These are phyloP conservation scores for Cytospora paraplurivora DNA, from an alignment of 2,329 filamentous ascomycete genomes.

Conservation along the genomic window DNA sequence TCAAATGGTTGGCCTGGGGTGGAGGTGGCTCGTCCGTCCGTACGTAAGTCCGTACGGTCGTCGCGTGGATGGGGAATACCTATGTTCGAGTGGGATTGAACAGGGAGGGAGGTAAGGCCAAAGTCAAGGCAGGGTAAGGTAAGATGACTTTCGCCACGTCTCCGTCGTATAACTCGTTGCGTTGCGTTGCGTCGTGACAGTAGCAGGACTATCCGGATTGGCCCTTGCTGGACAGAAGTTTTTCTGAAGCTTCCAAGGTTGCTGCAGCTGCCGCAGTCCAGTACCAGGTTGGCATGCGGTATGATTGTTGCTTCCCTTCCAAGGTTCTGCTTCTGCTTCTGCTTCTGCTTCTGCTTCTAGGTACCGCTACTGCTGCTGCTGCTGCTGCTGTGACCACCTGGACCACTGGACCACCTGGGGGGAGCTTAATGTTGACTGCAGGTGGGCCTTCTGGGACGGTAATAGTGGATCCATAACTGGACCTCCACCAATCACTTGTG, in stretches of 20 bases:
- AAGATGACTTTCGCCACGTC: constrained; percentile 7
- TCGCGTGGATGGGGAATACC: constrained; percentile 9
- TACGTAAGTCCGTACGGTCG: constrained; percentile 11
- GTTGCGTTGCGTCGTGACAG: constrained; percentile 14
- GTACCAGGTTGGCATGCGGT: too few species aligned
- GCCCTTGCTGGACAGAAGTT: neutral
- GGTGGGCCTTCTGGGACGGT: too few species aligned
- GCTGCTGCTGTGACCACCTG: neutral
- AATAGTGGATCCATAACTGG: too few species aligned
- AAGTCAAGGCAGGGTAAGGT: neutral
- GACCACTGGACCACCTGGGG: neutral
- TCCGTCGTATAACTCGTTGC: constrained; percentile 11
- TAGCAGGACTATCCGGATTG: neutral
- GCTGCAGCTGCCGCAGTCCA: neutral
- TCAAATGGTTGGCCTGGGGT: neutral
- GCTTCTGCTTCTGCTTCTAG: too few species aligned
- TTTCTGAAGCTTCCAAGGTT: neutral
- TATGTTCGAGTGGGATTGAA: neutral
- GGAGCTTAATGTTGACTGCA: too few species aligned
- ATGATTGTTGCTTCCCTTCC: too few species aligned
- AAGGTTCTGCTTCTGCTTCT: neutral
- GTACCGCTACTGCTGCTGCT: neutral
- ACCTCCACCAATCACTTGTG: too few species aligned
- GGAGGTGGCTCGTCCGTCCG: too few species aligned
- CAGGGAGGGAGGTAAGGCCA: neutral